Evolutionary conservation across 202 grass and related monocot species (phyloP).

Genomic region (Schoenoplectus tabernaemontani): DNA sequence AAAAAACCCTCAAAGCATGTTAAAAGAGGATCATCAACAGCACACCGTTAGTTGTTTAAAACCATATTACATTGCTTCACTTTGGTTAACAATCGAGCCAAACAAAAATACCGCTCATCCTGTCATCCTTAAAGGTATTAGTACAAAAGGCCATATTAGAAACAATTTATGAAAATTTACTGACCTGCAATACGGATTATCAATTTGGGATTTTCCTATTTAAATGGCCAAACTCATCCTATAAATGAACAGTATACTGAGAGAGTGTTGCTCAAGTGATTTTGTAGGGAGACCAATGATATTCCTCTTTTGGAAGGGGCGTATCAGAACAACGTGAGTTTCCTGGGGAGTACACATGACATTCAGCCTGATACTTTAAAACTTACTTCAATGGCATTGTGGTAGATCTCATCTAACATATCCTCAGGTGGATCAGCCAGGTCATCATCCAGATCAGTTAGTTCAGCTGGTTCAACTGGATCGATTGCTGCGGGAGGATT

Average conservation of each 20-base stretch:
- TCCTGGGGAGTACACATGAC: not conserved
- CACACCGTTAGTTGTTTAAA: not conserved
- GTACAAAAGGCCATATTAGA: not conserved
- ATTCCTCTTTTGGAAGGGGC: not conserved
- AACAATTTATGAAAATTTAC: not conserved
- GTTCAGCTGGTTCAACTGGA: constrained; percentile 17
- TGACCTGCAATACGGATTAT: not conserved
- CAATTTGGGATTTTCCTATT: not conserved
- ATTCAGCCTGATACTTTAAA: not conserved
- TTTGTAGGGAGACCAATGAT: not conserved
- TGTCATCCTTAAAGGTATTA: not conserved
- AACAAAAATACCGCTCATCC: not conserved
- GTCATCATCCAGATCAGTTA: not conserved
- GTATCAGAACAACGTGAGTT: not conserved
- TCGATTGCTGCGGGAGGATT: constrained; percentile 12
- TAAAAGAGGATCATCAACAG: not conserved
- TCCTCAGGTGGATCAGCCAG: constrained; percentile 51
- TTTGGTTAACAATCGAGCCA: not conserved
- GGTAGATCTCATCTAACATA: constrained; percentile 59
- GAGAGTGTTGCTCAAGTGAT: not conserved
- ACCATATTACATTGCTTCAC: not conserved
- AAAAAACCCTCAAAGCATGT: too few species aligned
- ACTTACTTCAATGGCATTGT: constrained; percentile 25
- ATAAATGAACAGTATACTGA: not conserved
- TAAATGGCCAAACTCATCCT: not conserved